Evolutionary conservation across 805 yeast genomes (phyloP).

Genomic region (Candida ponderosae): DNA sequence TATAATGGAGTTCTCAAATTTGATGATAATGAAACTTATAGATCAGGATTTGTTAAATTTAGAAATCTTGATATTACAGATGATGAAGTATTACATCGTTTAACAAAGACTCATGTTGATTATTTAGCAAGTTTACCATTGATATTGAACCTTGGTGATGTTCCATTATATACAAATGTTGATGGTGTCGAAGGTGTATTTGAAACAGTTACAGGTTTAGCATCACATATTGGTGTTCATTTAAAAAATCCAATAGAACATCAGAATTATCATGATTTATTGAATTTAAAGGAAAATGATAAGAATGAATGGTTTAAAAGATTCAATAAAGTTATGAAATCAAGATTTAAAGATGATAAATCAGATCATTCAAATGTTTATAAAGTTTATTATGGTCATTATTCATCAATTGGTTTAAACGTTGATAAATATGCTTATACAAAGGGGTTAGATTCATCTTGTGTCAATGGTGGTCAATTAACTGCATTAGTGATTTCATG

Average conservation of each 20-base stretch:
- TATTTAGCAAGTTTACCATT: slow-evolving; percentile 59
- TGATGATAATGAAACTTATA: slow-evolving; percentile 10
- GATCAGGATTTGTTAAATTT: not conserved
- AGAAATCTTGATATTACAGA: slow-evolving; percentile 5
- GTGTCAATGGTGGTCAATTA: slow-evolving; percentile 67
- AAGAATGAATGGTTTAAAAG: slow-evolving; percentile 50
- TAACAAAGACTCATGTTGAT: slow-evolving; percentile 52
- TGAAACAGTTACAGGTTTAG: slow-evolving; percentile 45
- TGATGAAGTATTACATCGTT: slow-evolving; percentile 8
- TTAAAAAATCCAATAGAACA: slow-evolving; percentile 17
- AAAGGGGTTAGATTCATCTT: slow-evolving; percentile 77
- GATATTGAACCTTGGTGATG: slow-evolving; percentile 53
- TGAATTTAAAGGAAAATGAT: slow-evolving; percentile 63
- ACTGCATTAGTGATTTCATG: slow-evolving; percentile 38
- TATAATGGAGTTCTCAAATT: slow-evolving; percentile 37
- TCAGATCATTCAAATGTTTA: not conserved
- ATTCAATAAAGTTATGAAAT: slow-evolving; percentile 14
- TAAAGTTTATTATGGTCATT: slow-evolving; percentile 79
- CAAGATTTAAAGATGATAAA: slow-evolving; percentile 20
- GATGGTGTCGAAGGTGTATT: slow-evolving; percentile 65
- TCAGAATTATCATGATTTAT: slow-evolving; percentile 54
- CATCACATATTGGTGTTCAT: slow-evolving; percentile 12
- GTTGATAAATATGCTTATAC: slow-evolving; percentile 45
- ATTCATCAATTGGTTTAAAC: slow-evolving; percentile 70
- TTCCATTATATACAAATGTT: slow-evolving; percentile 22